Base-by-base conservation (phyloP, 176 grass and related monocot species). In the Lolium rigidum region DNA sequence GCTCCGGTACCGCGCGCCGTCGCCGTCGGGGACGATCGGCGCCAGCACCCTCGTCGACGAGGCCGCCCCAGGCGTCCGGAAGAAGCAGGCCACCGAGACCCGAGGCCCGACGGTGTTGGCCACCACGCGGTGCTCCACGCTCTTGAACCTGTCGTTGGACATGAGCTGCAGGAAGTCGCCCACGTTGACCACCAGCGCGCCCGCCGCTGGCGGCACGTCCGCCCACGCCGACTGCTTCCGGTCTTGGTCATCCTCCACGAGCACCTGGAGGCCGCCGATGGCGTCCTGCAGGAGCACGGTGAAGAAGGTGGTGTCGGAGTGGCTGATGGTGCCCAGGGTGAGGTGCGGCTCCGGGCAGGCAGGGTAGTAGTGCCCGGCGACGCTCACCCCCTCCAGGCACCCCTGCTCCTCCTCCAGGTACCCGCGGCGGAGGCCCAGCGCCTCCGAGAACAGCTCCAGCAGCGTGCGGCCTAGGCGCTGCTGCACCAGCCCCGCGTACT, bases 91-190 rank as follows among this genome's bases (percentile, higher is more conserved):
- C 72, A 52, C 72, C 0, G 72, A 76, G 7, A 76, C 48, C 14
- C 47, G 72, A 0, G 72, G 72, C 47, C 72, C 72, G 3, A 76
- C 72, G 72, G 0, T 4, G 48, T 76, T 76, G 72, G 72, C 14
- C 72, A 76, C 47, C 24, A 76, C 72, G 48, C 72, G 72, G 72
- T 76, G 72, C 72, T 76, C 47, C 24, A 76, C 72, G 72, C 72
- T 76, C 72, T 31, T 76, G 72, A 76, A 76, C 72, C 47, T 16
- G 48, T 52, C 72, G 47, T 76, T 76, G 47, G 72, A 76, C 72
- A 76, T 76, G 72, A 76, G 47, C 72, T 76, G 72, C 47, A 76
- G 22, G 47, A 76, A 76, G 72, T 76, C 47, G 72, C 72, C 72
- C 1, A 76, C 72, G 72, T 76, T 76, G 46, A 76, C 72, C 47